Base-by-base conservation (phyloP, 495 filamentous ascomycete genomes). In the Penicillium maclennaniae region DNA sequence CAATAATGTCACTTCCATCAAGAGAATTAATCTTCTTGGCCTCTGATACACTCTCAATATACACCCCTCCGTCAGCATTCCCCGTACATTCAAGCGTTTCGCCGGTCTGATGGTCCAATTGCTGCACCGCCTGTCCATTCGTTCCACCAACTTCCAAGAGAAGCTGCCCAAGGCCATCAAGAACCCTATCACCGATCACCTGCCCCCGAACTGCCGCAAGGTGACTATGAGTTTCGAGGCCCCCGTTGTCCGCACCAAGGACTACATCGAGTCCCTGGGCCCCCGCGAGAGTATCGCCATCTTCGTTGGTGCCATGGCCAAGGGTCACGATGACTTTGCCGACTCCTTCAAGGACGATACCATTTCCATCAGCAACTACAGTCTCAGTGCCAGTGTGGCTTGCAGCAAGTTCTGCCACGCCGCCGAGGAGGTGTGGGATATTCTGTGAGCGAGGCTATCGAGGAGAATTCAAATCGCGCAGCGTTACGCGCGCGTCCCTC, bases 401-500 rank as follows among this genome's bases (percentile, higher is more conserved):
- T 98, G 93, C 78, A 95, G 91, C 78, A 97, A 97, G 72, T 97
- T 98, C 77, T 97, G 93, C 74, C 93, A 98, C 71, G 93, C 93
- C 41, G 93, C 91, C 27, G 93, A 98, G 71, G 93, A 98, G 68
- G 85, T 86, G 38, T 98, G 93, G 93, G 84, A 91, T 60, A 90
- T 98, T 57, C 81, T 96, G 60, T 98, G 65, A 74, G 40, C 28
- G 31, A 34, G 53, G 21, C n/a, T 43, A n/a, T n/a, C n/a, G n/a
- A n/a, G n/a, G n/a, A n/a, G 26, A 26, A 63, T 58, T n/a, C n/a
- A n/a, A n/a, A 49, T 46, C 39, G 54, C 51, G 47, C 58, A 51
- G 40, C 34, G 27, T 12, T 31, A 49, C 42, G 44, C 49, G 55
- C 47, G 55, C 58, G n/a, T n/a, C n/a, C n/a, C n/a, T n/a, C n/a